These are phyloP conservation scores for Boletus rubroflammeus DNA, from an alignment of 768 basidiomycete species.

Conservation along the genomic window DNA sequence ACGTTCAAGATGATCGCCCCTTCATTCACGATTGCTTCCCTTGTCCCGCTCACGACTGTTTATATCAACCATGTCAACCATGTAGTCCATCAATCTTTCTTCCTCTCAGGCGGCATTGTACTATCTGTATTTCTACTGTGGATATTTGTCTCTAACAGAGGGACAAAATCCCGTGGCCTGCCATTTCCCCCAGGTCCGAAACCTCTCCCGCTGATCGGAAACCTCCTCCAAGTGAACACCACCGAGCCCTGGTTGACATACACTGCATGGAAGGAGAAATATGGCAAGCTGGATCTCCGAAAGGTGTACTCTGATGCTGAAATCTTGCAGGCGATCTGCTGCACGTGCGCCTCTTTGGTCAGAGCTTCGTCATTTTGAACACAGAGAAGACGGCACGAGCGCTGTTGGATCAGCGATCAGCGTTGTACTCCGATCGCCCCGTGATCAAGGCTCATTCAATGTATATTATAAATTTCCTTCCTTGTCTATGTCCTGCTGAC, in stretches of 20 bases:
- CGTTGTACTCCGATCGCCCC: constrained; percentile 28
- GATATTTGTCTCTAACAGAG: background rate
- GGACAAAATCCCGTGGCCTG: constrained; percentile 3
- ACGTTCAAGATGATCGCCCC: background rate
- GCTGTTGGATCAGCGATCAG: constrained; percentile 27
- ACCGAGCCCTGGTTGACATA: constrained; percentile 34
- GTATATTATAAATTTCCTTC: constrained; percentile 1
- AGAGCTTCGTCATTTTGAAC: constrained; percentile 26
- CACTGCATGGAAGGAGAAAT: constrained; percentile 32
- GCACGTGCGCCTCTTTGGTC: constrained; percentile 22
- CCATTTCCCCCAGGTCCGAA: constrained; percentile 31
- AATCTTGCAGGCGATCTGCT: constrained; percentile 17
- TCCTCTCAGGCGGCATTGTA: background rate
- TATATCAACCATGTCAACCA: background rate
- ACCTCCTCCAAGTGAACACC: constrained; percentile 25
- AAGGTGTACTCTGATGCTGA: background rate
- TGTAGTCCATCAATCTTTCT: background rate
- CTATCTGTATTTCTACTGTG: constrained; percentile 1
- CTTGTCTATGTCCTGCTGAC: background rate
- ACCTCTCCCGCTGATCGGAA: constrained; percentile 30
- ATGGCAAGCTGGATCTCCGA: constrained; percentile 19
- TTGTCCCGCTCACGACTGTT: background rate
- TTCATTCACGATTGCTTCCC: background rate
- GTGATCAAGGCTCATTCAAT: constrained; percentile 12
- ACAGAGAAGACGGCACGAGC: constrained; percentile 27